phyloP scores from a whole-genome alignment of 1,284 basidiomycete species.

The Sutorius eximius region DNA sequence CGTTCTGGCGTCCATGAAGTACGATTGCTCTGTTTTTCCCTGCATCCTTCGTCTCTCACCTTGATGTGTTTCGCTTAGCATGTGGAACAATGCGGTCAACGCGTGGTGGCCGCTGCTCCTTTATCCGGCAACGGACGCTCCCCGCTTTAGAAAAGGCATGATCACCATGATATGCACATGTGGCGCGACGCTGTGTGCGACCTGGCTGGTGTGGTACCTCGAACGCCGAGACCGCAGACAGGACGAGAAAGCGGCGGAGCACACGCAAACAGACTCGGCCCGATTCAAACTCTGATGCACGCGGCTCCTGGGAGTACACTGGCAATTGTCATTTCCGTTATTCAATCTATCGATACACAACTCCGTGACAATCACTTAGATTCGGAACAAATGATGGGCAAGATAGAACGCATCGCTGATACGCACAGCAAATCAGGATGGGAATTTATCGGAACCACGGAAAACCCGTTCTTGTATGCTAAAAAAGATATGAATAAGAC shows the following conservation, averaged over 20 bases:
- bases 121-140: slow-evolving; percentile 66
- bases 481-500: background rate
- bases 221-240: slow-evolving; percentile 47
- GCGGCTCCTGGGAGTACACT: background rate
- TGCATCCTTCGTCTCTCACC: background rate
- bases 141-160: slow-evolving; percentile 62
- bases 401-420: slow-evolving; percentile 11
- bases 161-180: slow-evolving; percentile 64
- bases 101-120: slow-evolving; percentile 72
- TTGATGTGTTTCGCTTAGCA: slow-evolving; percentile 39
- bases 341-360: slow-evolving; percentile 25
- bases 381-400: background rate
- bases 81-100: slow-evolving; percentile 72
- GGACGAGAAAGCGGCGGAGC: background rate
- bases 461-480: background rate
- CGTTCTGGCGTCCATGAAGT: slow-evolving; percentile 73
- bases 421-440: slow-evolving; percentile 22
- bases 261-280: background rate
- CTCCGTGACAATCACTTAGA: slow-evolving; percentile 6
- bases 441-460: background rate
- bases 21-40: slow-evolving; percentile 8
- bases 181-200: slow-evolving; percentile 53
- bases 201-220: slow-evolving; percentile 57
- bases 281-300: background rate
- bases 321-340: background rate